A percentile compares a stretch with the other conserved stretches of the same genome.
Evolutionary conservation across 2,329 filamentous ascomycete genomes (phyloP).

Genomic region (Fusarium lateritium): DNA sequence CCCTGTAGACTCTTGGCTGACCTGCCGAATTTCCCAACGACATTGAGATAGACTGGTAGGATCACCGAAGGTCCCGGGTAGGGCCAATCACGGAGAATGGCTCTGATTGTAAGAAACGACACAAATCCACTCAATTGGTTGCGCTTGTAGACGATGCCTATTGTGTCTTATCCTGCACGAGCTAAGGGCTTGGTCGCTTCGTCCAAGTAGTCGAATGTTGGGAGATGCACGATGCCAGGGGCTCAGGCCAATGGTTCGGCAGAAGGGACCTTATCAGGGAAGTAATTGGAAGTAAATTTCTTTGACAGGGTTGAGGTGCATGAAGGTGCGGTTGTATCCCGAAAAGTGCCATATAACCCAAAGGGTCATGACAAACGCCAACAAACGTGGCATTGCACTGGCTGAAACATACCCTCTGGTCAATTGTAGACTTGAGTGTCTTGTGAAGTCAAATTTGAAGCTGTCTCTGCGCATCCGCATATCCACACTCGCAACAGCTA

Average conservation of each 20-base stretch:
- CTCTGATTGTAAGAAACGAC: not conserved
- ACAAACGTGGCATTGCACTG: too few relatives aligned
- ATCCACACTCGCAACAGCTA: not conserved
- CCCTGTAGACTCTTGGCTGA: slow-evolving; percentile 9
- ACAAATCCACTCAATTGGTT: slow-evolving; percentile 27
- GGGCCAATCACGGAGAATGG: slow-evolving; percentile 33
- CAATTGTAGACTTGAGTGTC: not conserved
- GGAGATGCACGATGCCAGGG: slow-evolving; percentile 38
- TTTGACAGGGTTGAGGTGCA: slow-evolving; percentile 22
- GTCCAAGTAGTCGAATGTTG: slow-evolving; percentile 30
- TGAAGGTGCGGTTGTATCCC: slow-evolving; percentile 23
- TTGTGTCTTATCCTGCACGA: slow-evolving; percentile 28
- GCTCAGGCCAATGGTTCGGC: slow-evolving; percentile 47
- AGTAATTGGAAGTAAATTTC: slow-evolving; percentile 5
- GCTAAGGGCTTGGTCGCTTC: slow-evolving; percentile 27
- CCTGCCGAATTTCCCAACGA: slow-evolving; percentile 23
- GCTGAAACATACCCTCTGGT: too few relatives aligned
- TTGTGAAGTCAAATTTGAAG: slow-evolving; percentile 7
- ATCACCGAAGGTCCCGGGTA: slow-evolving; percentile 25
- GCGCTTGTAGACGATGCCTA: slow-evolving; percentile 20
- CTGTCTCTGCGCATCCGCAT: slow-evolving; percentile 5
- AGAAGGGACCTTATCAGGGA: slow-evolving; percentile 19
- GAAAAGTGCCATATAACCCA: slow-evolving; percentile 1
- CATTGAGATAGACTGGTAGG: slow-evolving; percentile 25
- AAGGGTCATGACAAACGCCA: slow-evolving; percentile 1